phyloP scores from a whole-genome alignment of 805 yeast species.

The Tanozyma kutaoensis region DNA sequence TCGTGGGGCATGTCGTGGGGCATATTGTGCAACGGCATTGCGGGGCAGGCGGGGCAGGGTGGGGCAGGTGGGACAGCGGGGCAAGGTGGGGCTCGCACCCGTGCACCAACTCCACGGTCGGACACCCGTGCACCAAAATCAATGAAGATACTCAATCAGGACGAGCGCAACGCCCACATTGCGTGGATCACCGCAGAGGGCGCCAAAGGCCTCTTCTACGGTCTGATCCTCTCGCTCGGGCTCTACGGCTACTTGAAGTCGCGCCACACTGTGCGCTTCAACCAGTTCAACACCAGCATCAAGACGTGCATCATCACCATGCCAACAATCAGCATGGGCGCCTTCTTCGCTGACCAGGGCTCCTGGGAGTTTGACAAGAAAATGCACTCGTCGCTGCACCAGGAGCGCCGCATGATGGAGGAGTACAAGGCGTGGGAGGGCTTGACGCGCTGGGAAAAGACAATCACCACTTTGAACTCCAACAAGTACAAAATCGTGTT shows the following conservation, averaged over 20 bases:
- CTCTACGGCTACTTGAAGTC: slow-evolving; percentile 17
- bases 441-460: slow-evolving; percentile 15
- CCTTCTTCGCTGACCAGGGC: slow-evolving; percentile 32
- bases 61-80: no score
- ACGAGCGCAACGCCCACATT: slow-evolving; percentile 27
- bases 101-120: no score
- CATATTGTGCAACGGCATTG: no score
- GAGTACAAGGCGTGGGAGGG: slow-evolving; percentile 22
- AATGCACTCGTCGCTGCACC: slow-evolving; percentile 18
- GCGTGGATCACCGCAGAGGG: slow-evolving; percentile 22
- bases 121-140: no score
- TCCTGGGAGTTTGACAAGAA: slow-evolving; percentile 27
- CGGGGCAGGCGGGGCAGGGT: no score
- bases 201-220: slow-evolving; percentile 23
- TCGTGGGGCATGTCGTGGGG: slow-evolving; percentile 11
- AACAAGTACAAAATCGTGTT: slow-evolving; percentile 24
- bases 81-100: no score
- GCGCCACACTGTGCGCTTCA: slow-evolving; percentile 20
- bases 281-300: slow-evolving; percentile 21
- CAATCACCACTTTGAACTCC: slow-evolving; percentile 12
- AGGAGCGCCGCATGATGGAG: slow-evolving; percentile 15
- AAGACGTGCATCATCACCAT: slow-evolving; percentile 23
- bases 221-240: slow-evolving; percentile 17
- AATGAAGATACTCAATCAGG: slow-evolving; percentile 25
- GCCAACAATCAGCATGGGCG: slow-evolving; percentile 25